A percentile compares a stretch with the other conserved stretches of the same genome.
These are phyloP conservation scores for Talaromyces funiculosus DNA, from an alignment of 2,329 filamentous ascomycete species.

Conservation along the genomic window DNA sequence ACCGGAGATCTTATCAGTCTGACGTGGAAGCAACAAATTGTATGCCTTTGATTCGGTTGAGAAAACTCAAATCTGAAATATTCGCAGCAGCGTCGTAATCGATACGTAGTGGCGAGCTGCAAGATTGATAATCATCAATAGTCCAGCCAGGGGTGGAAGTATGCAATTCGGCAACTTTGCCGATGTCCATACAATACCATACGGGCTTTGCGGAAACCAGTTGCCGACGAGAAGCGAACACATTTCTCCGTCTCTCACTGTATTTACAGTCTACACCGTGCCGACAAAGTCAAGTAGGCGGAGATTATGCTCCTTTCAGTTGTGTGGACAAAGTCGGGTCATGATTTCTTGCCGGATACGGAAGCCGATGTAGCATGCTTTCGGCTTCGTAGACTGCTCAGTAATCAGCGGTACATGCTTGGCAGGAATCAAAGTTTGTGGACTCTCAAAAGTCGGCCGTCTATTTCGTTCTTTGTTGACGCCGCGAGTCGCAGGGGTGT, in stretches of 20 bases:
- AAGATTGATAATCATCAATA: background rate
- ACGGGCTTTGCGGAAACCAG: background rate
- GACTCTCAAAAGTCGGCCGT: too few species aligned
- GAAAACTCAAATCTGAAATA: background rate
- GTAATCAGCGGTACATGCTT: background rate
- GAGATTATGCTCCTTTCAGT: background rate
- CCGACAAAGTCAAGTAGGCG: background rate
- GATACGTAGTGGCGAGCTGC: background rate
- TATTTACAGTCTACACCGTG: background rate
- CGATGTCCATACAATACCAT: background rate
- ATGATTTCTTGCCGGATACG: background rate
- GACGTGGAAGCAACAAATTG: background rate
- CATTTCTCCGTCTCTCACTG: too few species aligned
- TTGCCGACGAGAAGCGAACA: background rate
- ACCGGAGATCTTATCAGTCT: too few species aligned
- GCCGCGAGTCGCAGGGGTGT: too few species aligned
- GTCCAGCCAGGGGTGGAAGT: background rate
- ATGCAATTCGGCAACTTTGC: constrained; percentile 3
- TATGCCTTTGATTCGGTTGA: background rate
- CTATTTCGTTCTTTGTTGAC: background rate
- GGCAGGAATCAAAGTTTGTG: too few species aligned
- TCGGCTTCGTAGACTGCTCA: background rate
- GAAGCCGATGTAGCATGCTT: background rate
- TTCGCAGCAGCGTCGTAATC: background rate
- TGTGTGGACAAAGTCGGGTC: background rate